Percentiles rank a stretch among this genome's conserved stretches.
phyloP scores from a whole-genome alignment of 2,329 filamentous ascomycete genomes.

The Achaetomium macrosporum region DNA sequence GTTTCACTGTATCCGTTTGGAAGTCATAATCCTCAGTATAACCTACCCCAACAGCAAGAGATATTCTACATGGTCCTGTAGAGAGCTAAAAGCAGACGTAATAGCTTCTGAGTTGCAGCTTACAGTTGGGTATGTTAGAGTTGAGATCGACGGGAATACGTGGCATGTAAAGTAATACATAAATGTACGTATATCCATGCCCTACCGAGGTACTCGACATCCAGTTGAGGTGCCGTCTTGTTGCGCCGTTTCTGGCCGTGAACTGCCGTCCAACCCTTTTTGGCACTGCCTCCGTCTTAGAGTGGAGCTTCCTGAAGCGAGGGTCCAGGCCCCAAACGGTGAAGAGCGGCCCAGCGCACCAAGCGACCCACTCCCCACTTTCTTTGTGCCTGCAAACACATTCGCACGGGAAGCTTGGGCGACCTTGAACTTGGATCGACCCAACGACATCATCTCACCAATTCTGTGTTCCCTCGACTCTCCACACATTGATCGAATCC shows the following conservation, averaged over 20 bases:
- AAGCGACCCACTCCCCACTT: neutral
- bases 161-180: too few species aligned
- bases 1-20: too few species aligned
- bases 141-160: too few species aligned
- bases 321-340: conserved; percentile 17
- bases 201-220: neutral
- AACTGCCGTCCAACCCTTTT: conserved; percentile 7
- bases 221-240: neutral
- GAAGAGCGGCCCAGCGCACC: conserved; percentile 14
- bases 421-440: conserved; percentile 13
- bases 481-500: conserved; percentile 5
- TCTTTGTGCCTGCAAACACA: conserved; percentile 7
- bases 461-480: conserved; percentile 9
- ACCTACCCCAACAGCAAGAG: too few species aligned
- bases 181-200: too few species aligned
- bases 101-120: too few species aligned
- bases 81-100: too few species aligned
- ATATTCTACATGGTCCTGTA: too few species aligned
- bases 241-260: conserved; percentile 4
- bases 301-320: too few species aligned
- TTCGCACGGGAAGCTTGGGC: conserved; percentile 13
- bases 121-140: too few species aligned
- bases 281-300: neutral
- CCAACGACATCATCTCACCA: conserved; percentile 26
- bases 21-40: too few species aligned